Base-by-base conservation (phyloP, 1,284 basidiomycete species). In the Sphaerobolus stellatus region DNA sequence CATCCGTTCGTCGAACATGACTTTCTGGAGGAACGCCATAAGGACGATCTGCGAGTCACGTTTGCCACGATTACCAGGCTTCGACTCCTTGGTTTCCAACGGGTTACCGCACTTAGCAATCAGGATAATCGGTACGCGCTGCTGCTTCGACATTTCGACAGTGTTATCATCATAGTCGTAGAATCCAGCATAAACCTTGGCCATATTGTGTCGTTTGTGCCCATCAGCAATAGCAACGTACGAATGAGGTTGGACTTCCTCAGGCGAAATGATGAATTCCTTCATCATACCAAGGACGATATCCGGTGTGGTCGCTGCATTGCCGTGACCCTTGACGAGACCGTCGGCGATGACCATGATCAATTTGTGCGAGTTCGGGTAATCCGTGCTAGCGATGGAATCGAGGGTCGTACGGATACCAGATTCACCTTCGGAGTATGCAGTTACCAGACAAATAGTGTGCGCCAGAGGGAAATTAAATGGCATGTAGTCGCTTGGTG, bases 1-100 rank as follows among this genome's bases (percentile, higher is more conserved):
- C 96, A 99, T 99, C 52, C 94, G 86, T 75, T 99, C 96, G 73
- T 99, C 96, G 69, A 98, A 99, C 84, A 98, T 98, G 62, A 98
- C 96, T 71, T 96, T 96, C 70, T 98, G 94, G 71, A 99, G 81
- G 78, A 99, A 99, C 49, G 84, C 84, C 96, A 99, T 98, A 59
- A 99, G 78, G 50, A 99, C 88, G 63, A 99, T 96, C 73, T 99
- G 97, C 67, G 88, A 91, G 75, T 99, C 97, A 63, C 97, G 94
- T 76, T 99, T 99, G 50, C 97, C 97, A 70, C 96, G 88, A 74
- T 99, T 99, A 55, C 97, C 97, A 2, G 96, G 96, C 72, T 99
- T 99, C 48, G 91, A 69, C 58, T 98, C 95, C 68, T 79, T 82
- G 43, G 77, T 81, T 71, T 99, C 97, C 40, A 91, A 78, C 2